These are phyloP conservation scores for Xylaria grammica DNA, from an alignment of 495 filamentous ascomycete genomes.

Conservation along the genomic window DNA sequence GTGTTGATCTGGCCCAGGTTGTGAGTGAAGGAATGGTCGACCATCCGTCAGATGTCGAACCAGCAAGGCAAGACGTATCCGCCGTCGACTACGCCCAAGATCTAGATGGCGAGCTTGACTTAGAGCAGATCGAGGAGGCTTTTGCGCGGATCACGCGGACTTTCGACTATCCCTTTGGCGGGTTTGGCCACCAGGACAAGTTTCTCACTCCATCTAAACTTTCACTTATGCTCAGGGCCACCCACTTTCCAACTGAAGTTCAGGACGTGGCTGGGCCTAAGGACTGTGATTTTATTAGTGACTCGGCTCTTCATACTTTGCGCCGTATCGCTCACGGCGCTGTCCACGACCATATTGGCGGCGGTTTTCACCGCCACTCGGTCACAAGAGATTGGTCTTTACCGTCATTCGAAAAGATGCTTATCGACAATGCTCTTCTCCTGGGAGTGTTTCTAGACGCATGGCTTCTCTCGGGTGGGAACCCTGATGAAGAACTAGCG, in stretches of 20 bases:
- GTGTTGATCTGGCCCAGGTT: conserved; percentile 80
- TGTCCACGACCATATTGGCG: conserved; percentile 90
- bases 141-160: conserved; percentile 77
- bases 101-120: conserved; percentile 66
- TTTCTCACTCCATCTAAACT: conserved; percentile 91
- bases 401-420: conserved; percentile 98
- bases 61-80: conserved; percentile 12
- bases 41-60: conserved; percentile 32
- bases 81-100: conserved; percentile 32
- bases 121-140: conserved; percentile 91
- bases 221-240: conserved; percentile 78
- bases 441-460: conserved; percentile 87
- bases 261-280: conserved; percentile 82
- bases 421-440: conserved; percentile 92
- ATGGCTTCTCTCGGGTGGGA: conserved; percentile 72
- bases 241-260: conserved; percentile 72
- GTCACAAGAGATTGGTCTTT: conserved; percentile 90
- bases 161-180: conserved; percentile 79
- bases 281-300: conserved; percentile 74
- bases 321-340: conserved; percentile 83
- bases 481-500: conserved; percentile 63
- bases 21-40: conserved; percentile 83
- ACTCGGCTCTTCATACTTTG: conserved; percentile 84
- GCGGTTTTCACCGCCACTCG: conserved; percentile 89
- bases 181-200: conserved; percentile 83